Percentiles rank a stretch among this genome's conserved stretches.
Conservation (phyloP, 164 flowering plant genomes). For the Macadamia integrifolia region DNA sequence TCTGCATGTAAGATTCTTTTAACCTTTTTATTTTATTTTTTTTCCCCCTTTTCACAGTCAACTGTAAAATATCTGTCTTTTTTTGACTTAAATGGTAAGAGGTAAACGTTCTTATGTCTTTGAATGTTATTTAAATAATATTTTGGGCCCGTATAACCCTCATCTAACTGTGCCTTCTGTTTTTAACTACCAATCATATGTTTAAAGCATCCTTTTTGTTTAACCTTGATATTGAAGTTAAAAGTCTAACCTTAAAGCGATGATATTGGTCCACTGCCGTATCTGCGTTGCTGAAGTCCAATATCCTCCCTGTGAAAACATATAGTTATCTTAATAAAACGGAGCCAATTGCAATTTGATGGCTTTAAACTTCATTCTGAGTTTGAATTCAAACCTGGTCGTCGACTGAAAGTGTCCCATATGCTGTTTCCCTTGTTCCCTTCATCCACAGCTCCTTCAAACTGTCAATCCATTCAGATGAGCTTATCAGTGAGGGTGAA, state of each 20-base stretch:
- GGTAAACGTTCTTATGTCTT: neutral
- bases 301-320: constrained; percentile 46
- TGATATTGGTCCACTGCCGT: constrained; percentile 84
- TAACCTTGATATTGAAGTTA: neutral
- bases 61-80: neutral
- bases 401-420: constrained; percentile 72
- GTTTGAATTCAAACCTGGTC: constrained; percentile 36
- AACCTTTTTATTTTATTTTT: neutral
- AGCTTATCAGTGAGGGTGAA: no score
- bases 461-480: constrained; percentile 26
- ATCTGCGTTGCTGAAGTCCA: constrained; percentile 88
- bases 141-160: neutral
- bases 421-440: constrained; percentile 75
- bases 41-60: neutral
- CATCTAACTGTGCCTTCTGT: neutral
- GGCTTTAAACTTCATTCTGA: neutral
- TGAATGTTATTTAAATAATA: neutral
- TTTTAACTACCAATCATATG: neutral
- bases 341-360: neutral
- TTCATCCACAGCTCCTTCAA: constrained; percentile 83
- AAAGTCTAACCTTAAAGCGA: constrained; percentile 54
- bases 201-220: no score
- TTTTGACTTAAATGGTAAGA: neutral
- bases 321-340: neutral
- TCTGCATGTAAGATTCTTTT: constrained; percentile 29